A percentile compares a stretch with the other conserved stretches of the same genome.
Evolutionary conservation across 768 basidiomycete species (phyloP).

Genomic region (Suillus plorans): DNA sequence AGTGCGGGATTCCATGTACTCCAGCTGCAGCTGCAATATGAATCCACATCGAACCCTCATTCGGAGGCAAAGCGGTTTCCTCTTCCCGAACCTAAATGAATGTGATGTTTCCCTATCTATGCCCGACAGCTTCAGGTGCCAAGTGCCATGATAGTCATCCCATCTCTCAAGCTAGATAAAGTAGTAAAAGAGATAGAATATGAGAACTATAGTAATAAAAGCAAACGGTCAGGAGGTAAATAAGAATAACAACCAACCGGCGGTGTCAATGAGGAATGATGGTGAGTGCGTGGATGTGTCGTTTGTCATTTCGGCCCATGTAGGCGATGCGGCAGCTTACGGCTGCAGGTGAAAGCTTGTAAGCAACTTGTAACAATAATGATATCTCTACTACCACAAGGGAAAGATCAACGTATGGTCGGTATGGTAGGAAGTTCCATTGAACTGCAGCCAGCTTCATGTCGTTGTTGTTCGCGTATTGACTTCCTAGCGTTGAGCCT

Average conservation of each 20-base stretch:
- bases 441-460: neutral
- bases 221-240: neutral
- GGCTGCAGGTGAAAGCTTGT: neutral
- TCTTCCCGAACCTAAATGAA: neutral
- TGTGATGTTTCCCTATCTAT: neutral
- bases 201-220: neutral
- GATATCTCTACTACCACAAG: neutral
- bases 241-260: neutral
- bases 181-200: neutral
- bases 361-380: neutral
- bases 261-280: neutral
- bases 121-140: neutral
- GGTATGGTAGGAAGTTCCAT: slow-evolving; percentile 22
- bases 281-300: neutral
- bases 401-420: slow-evolving; percentile 8
- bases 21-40: neutral
- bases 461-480: slow-evolving; percentile 17
- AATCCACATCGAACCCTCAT: neutral
- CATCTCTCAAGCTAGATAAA: neutral
- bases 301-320: neutral
- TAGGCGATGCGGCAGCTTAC: neutral
- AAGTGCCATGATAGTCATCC: neutral
- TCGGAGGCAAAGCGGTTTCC: neutral
- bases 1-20: neutral
- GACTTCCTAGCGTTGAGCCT: slow-evolving; percentile 12